Percentiles rank a stretch among this genome's conserved stretches.
These are phyloP conservation scores for Chlamydomonas asymmetrica DNA, from an alignment of 139 green algal genomes.

Conservation along the genomic window DNA sequence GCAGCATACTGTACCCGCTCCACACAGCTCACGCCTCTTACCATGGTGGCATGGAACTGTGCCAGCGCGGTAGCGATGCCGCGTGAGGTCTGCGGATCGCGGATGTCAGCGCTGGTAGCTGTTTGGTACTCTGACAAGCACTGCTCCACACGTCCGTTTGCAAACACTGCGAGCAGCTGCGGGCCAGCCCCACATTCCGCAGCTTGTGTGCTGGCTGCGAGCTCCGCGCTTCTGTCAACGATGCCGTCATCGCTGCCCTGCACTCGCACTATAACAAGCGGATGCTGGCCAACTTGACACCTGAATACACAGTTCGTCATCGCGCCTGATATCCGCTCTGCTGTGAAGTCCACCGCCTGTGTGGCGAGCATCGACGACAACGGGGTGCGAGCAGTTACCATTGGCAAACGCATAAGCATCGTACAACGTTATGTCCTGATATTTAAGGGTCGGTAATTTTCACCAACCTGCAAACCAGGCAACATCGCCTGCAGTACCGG, in stretches of 20 bases:
- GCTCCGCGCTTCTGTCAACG: neutral
- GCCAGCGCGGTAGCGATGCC: neutral
- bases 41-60: neutral
- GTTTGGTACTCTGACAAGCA: slow-evolving; percentile 3
- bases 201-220: neutral
- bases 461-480: slow-evolving; percentile 56
- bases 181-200: neutral
- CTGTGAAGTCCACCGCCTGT: neutral
- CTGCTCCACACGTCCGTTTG: slow-evolving; percentile 6
- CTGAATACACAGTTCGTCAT: slow-evolving; percentile 20
- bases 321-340: slow-evolving; percentile 1
- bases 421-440: neutral
- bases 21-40: neutral
- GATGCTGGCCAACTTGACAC: neutral
- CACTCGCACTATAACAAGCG: neutral
- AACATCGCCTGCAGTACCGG: slow-evolving; percentile 61
- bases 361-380: too few species aligned
- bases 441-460: neutral
- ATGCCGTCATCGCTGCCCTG: neutral
- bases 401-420: too few species aligned
- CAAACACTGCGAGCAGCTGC: slow-evolving; percentile 3
- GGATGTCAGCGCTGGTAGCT: neutral
- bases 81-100: neutral
- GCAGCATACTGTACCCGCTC: neutral
- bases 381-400: too few species aligned